Evolutionary conservation across 495 filamentous ascomycete species (phyloP).

Genomic region (Penicillium flavigenum): DNA sequence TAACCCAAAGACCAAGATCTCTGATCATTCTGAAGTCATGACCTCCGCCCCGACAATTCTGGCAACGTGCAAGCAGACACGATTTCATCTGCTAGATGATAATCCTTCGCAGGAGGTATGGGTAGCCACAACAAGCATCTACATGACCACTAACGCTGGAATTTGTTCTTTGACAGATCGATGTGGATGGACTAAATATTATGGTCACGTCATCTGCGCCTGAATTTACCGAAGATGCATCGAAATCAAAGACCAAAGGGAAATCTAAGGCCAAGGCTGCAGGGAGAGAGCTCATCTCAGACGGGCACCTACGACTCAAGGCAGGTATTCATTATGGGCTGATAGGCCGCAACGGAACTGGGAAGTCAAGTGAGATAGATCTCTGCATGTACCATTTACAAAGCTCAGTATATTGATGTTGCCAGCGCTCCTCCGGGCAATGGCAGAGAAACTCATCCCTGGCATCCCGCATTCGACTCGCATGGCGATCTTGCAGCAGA

Average conservation of each 20-base stretch:
- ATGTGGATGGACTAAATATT: slow-evolving; percentile 66
- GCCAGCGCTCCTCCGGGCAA: slow-evolving; percentile 66
- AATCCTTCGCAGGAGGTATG: slow-evolving; percentile 42
- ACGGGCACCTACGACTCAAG: slow-evolving; percentile 68
- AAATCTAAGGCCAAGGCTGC: slow-evolving; percentile 55
- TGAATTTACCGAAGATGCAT: slow-evolving; percentile 27
- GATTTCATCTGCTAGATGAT: slow-evolving; percentile 46
- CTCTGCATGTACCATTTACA: not conserved
- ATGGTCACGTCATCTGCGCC: slow-evolving; percentile 48
- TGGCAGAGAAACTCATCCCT: slow-evolving; percentile 75
- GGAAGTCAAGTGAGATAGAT: slow-evolving; percentile 67
- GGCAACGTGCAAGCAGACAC: slow-evolving; percentile 49
- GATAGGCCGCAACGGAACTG: slow-evolving; percentile 74
- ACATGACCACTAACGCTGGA: slow-evolving; percentile 5
- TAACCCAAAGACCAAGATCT: not conserved
- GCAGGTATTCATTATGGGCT: slow-evolving; percentile 70
- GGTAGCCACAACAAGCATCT: not conserved
- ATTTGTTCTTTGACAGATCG: slow-evolving; percentile 47
- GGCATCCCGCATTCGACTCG: slow-evolving; percentile 68
- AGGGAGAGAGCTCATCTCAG: slow-evolving; percentile 64
- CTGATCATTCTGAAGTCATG: slow-evolving; percentile 6
- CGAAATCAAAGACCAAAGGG: slow-evolving; percentile 44
- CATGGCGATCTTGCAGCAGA: slow-evolving; percentile 73
- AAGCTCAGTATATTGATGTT: not conserved
- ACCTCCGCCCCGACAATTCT: slow-evolving; percentile 35